phyloP scores from a whole-genome alignment of 78 protist genomes.

The Dictyostelium firmibasis region DNA sequence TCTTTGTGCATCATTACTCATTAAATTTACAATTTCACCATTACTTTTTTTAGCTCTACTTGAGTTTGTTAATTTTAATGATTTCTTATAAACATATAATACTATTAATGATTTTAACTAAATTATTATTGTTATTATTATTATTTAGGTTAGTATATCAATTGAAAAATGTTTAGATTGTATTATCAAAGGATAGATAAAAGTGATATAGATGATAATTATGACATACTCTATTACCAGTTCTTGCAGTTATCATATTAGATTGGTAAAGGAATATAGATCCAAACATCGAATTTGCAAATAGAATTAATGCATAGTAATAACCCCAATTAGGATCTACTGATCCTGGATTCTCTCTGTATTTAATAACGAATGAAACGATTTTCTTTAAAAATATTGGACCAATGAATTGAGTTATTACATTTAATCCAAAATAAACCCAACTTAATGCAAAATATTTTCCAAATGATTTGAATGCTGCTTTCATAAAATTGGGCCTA shows the following conservation, averaged over 20 bases:
- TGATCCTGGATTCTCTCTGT: neutral
- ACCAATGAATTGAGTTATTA: constrained; percentile 26
- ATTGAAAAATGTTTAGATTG: too few species aligned
- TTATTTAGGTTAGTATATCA: too few species aligned
- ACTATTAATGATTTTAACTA: constrained; percentile 42
- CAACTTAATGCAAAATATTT: neutral
- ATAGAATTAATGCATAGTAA: constrained; percentile 20
- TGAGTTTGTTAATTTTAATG: constrained; percentile 30
- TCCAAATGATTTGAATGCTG: constrained; percentile 36
- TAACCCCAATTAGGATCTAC: constrained; percentile 9
- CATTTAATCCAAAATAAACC: neutral
- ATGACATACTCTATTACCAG: constrained; percentile 47
- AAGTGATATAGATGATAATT: too few species aligned
- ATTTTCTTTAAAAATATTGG: constrained; percentile 18
- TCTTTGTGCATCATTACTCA: constrained; percentile 89
- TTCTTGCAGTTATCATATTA: constrained; percentile 41
- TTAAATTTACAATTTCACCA: constrained; percentile 89
- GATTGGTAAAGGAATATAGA: constrained; percentile 42
- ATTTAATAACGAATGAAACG: neutral
- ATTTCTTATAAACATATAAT: constrained; percentile 29
- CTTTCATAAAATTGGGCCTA: constrained; percentile 5
- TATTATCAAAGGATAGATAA: too few species aligned
- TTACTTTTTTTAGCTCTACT: constrained; percentile 23
- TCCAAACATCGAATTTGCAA: constrained; percentile 16
- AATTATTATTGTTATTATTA: neutral